phyloP scores from a whole-genome alignment of 192 early-diverging fungal genomes.

The Mortierella claussenii region DNA sequence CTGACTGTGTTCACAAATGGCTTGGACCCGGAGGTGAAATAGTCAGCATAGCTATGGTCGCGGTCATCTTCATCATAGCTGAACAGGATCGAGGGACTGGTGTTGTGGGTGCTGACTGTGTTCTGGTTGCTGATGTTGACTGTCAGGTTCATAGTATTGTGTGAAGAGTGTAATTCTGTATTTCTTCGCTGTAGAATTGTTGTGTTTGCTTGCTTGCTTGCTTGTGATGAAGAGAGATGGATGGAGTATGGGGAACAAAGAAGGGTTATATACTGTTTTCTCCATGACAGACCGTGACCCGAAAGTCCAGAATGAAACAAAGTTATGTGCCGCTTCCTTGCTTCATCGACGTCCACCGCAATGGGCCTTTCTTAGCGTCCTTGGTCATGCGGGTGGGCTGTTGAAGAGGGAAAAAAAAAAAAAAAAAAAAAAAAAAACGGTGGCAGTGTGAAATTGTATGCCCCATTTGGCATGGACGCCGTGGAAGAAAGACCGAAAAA shows the following conservation, averaged over 20 bases:
- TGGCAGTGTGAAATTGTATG: no score
- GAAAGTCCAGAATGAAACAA: slow-evolving; percentile 4
- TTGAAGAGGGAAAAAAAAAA: no score
- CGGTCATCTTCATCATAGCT: slow-evolving; percentile 11
- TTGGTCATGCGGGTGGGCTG: no score
- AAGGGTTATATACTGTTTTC: neutral
- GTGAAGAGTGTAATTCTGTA: neutral
- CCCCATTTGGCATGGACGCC: no score
- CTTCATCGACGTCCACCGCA: no score
- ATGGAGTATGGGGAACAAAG: neutral
- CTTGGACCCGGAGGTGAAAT: no score
- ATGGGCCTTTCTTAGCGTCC: no score
- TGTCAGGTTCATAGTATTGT: slow-evolving; percentile 2
- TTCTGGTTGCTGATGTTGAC: neutral
- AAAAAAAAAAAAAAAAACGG: no score
- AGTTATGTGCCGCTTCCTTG: no score
- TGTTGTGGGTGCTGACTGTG: neutral
- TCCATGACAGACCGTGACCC: neutral
- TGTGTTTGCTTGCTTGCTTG: no score
- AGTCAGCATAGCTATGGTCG: neutral
- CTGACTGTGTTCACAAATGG: no score
- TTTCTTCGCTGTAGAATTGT: neutral
- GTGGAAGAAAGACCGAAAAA: no score
- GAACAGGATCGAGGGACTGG: slow-evolving; percentile 22
- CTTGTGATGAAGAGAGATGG: neutral